Evolutionary conservation across 306 rosid species (phyloP).

Genomic region (Citrullus colocynthis): DNA sequence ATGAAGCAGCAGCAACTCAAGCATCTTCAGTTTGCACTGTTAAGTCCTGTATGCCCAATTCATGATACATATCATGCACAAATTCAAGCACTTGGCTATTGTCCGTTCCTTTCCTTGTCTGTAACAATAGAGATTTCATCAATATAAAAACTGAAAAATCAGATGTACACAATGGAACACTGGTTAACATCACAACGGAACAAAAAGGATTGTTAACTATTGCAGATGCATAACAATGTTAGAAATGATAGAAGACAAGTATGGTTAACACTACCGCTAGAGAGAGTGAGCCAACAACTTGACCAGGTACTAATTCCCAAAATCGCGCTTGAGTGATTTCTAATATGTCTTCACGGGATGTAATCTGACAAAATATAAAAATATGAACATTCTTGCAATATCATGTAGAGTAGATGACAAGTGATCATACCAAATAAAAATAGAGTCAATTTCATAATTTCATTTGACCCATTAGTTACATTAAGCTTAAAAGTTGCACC

Average conservation of each 20-base stretch:
- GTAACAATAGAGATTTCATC: conserved; percentile 14
- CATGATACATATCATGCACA: conserved; percentile 82
- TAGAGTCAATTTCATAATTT: background rate
- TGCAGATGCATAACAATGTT: background rate
- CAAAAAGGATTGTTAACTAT: background rate
- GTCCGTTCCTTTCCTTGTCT: conserved; percentile 66
- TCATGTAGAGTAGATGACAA: background rate
- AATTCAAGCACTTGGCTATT: conserved; percentile 51
- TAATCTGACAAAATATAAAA: conserved; percentile 29
- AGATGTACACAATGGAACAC: background rate
- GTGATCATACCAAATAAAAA: background rate
- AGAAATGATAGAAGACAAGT: background rate
- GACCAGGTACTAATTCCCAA: conserved; percentile 96
- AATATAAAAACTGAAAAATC: background rate
- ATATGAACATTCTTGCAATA: background rate
- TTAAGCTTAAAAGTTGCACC: background rate
- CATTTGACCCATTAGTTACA: background rate
- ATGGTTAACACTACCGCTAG: conserved; percentile 36
- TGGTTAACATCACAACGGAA: background rate
- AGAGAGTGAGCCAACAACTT: conserved; percentile 65
- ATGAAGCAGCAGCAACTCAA: conserved; percentile 19
- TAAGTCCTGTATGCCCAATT: conserved; percentile 78
- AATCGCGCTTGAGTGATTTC: conserved; percentile 76
- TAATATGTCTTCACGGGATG: conserved; percentile 58
- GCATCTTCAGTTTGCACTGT: conserved; percentile 58